phyloP scores from a whole-genome alignment of 257 asterid species.

The Agastache rugosa region DNA sequence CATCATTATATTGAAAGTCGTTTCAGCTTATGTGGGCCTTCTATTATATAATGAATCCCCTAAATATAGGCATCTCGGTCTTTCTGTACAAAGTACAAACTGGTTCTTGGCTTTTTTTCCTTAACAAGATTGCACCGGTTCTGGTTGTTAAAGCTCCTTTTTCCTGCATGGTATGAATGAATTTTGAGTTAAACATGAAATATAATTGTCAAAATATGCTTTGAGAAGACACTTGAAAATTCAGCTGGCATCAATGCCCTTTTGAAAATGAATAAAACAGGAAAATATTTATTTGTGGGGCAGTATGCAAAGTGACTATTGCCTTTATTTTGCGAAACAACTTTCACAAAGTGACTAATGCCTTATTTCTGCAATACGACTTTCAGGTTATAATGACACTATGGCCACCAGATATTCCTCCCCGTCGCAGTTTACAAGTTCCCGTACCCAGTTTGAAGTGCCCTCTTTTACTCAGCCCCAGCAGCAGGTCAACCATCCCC shows the following conservation, averaged over 20 bases:
- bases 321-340: constrained; percentile 31
- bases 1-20: constrained; percentile 9
- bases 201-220: neutral
- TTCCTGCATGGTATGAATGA: neutral
- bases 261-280: neutral
- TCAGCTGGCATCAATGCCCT: neutral
- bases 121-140: neutral
- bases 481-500: constrained; percentile 53
- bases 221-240: constrained; percentile 1
- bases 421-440: constrained; percentile 52
- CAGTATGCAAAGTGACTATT: constrained; percentile 9
- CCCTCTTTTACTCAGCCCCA: constrained; percentile 51
- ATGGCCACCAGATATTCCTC: constrained; percentile 53
- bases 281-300: constrained; percentile 9
- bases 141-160: neutral
- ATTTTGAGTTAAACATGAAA: neutral
- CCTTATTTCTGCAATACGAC: constrained; percentile 35
- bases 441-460: constrained; percentile 57
- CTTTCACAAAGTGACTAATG: constrained; percentile 40
- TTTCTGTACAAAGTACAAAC: no score
- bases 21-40: neutral
- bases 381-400: constrained; percentile 59
- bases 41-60: neutral
- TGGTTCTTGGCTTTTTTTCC: neutral
- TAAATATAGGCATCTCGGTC: neutral